phyloP scores from a whole-genome alignment of 2,329 filamentous ascomycete species.

The Huntiella abstrusa region DNA sequence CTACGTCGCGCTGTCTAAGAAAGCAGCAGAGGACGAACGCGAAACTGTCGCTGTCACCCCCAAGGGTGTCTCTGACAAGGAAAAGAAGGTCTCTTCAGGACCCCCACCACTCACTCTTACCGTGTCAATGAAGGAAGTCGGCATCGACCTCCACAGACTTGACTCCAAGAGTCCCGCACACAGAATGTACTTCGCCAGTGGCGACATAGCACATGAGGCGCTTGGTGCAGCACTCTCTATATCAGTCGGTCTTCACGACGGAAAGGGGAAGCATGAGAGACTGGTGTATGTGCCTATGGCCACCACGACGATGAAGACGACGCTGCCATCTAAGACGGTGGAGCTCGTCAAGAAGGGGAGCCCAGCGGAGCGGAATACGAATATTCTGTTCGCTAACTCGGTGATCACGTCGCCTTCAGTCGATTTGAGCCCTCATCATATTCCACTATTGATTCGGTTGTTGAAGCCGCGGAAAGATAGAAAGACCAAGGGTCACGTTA shows the following conservation, averaged over 20 bases:
- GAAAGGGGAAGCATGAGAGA: conserved; percentile 67
- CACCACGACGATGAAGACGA: conserved; percentile 86
- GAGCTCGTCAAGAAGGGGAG: conserved; percentile 55
- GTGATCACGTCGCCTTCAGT: conserved; percentile 91
- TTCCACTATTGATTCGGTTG: conserved; percentile 67
- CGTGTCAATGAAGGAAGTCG: conserved; percentile 88
- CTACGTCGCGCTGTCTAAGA: conserved; percentile 72
- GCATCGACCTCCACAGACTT: conserved; percentile 76
- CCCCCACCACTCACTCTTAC: conserved; percentile 51
- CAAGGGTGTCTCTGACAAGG: conserved; percentile 33
- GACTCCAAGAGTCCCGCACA: conserved; percentile 87
- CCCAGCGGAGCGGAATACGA: conserved; percentile 72
- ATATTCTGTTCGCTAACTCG: conserved; percentile 89
- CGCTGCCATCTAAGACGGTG: conserved; percentile 82
- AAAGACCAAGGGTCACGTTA: conserved; percentile 2
- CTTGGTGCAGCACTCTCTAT: conserved; percentile 82
- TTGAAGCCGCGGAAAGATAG: conserved; percentile 32
- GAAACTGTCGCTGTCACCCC: not conserved
- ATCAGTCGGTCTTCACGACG: conserved; percentile 78
- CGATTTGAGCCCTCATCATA: conserved; percentile 78
- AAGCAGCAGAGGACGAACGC: conserved; percentile 39
- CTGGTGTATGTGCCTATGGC: conserved; percentile 93
- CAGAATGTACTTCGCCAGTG: conserved; percentile 91
- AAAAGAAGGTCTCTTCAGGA: not conserved
- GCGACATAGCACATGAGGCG: conserved; percentile 88